Conservation (phyloP, 345 rosid species). For the Ceriops zippeliana region DNA sequence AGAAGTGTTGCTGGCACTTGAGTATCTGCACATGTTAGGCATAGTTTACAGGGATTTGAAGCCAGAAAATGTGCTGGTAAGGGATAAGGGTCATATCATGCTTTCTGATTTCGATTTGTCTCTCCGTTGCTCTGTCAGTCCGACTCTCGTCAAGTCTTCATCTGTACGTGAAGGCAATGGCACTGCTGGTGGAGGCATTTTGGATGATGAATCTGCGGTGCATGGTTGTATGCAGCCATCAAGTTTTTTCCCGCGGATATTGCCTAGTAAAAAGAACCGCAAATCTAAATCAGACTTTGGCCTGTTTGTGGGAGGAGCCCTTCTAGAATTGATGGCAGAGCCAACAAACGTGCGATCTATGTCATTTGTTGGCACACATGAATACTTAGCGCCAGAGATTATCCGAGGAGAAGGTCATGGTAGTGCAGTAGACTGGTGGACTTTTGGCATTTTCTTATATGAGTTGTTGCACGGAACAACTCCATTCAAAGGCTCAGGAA, state of each 20-base stretch:
- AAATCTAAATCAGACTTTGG: slow-evolving; percentile 85
- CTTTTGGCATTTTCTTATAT: slow-evolving; percentile 78
- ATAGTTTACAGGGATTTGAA: slow-evolving; percentile 86
- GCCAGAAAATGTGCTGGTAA: slow-evolving; percentile 83
- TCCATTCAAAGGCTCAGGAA: slow-evolving; percentile 86
- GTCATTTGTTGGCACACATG: slow-evolving; percentile 96
- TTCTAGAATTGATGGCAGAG: slow-evolving; percentile 92
- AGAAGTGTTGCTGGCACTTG: slow-evolving; percentile 83
- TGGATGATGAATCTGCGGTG: slow-evolving; percentile 55
- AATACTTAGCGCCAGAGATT: slow-evolving; percentile 89
- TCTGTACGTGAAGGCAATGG: slow-evolving; percentile 39
- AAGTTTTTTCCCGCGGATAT: slow-evolving; percentile 70
- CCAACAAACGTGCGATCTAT: slow-evolving; percentile 84
- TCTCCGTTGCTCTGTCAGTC: slow-evolving; percentile 80
- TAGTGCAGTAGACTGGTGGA: slow-evolving; percentile 98
- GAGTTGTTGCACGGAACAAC: slow-evolving; percentile 85
- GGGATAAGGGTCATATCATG: slow-evolving; percentile 90
- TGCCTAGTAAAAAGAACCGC: slow-evolving; percentile 69
- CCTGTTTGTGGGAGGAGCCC: slow-evolving; percentile 47
- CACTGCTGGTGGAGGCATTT: slow-evolving; percentile 35
- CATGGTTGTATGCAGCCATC: slow-evolving; percentile 75
- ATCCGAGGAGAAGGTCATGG: slow-evolving; percentile 95
- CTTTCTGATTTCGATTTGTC: slow-evolving; percentile 90
- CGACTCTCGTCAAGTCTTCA: slow-evolving; percentile 84
- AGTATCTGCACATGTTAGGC: slow-evolving; percentile 93